Conservation (phyloP, 768 basidiomycete species). For the Lanmaoa rubissima region DNA sequence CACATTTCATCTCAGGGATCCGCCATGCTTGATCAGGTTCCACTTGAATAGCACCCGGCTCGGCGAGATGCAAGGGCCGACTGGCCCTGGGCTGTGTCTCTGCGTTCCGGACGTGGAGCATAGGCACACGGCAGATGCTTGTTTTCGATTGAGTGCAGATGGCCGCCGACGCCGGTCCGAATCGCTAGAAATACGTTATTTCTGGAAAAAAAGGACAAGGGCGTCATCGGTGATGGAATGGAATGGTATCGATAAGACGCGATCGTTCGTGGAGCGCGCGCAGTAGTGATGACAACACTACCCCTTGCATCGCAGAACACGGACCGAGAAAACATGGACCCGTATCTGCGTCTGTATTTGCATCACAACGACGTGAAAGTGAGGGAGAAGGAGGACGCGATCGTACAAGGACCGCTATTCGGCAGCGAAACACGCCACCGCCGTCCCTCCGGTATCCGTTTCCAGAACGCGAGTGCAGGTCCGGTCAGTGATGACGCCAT, state of each 20-base stretch:
- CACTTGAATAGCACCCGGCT: not conserved
- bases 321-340: constrained; percentile 8
- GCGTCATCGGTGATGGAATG: not conserved
- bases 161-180: not conserved
- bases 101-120: not conserved
- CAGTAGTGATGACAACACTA: not conserved
- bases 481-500: not conserved
- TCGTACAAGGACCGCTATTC: not conserved
- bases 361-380: not conserved
- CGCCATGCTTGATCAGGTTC: not conserved
- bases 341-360: not conserved
- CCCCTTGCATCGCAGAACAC: constrained; percentile 4
- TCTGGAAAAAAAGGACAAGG: no score
- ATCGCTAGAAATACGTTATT: not conserved
- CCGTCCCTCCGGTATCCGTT: not conserved
- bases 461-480: not conserved
- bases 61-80: not conserved
- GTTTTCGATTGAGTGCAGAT: not conserved
- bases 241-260: not conserved
- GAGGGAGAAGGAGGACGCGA: not conserved
- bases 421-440: not conserved
- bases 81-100: constrained; percentile 7
- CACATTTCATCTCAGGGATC: not conserved
- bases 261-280: not conserved
- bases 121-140: not conserved